A percentile compares a stretch with the other conserved stretches of the same genome.
phyloP scores from a whole-genome alignment of 73 alveolate genomes.

The Effrenium voratum region DNA sequence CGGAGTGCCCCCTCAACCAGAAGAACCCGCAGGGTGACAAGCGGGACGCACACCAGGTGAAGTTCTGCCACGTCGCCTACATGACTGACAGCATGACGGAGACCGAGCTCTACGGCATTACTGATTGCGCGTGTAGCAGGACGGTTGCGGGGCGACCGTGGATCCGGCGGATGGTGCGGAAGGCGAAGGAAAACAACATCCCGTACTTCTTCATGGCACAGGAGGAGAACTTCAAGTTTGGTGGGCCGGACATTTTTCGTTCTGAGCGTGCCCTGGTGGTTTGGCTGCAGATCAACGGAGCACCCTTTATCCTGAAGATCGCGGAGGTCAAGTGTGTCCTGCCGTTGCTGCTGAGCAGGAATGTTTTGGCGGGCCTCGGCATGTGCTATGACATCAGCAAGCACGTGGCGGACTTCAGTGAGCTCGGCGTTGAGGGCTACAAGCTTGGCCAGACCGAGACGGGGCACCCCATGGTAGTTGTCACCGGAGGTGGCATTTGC shows the following conservation, averaged over 20 bases:
- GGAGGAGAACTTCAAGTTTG: neutral
- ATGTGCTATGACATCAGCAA: neutral
- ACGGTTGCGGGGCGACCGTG: neutral
- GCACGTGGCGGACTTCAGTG: neutral
- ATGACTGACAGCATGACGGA: neutral
- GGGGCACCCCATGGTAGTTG: neutral
- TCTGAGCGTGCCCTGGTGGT: neutral
- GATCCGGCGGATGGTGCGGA: neutral
- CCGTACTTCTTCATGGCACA: constrained; percentile 17
- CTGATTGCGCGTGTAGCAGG: neutral
- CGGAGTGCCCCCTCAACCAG: constrained; percentile 9
- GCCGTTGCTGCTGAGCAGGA: constrained; percentile 9
- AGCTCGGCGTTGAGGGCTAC: neutral
- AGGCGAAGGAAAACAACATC: neutral
- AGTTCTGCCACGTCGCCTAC: neutral
- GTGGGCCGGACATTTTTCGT: neutral
- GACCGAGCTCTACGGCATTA: neutral
- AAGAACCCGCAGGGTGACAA: neutral
- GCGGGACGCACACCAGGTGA: no score
- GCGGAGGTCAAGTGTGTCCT: neutral
- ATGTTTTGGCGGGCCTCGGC: neutral
- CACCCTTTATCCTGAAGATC: neutral
- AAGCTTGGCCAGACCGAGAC: neutral
- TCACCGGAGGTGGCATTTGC: no score
- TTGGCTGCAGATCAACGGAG: neutral